phyloP scores from a whole-genome alignment of 768 basidiomycete species.

The Paxillus rubicundulus region DNA sequence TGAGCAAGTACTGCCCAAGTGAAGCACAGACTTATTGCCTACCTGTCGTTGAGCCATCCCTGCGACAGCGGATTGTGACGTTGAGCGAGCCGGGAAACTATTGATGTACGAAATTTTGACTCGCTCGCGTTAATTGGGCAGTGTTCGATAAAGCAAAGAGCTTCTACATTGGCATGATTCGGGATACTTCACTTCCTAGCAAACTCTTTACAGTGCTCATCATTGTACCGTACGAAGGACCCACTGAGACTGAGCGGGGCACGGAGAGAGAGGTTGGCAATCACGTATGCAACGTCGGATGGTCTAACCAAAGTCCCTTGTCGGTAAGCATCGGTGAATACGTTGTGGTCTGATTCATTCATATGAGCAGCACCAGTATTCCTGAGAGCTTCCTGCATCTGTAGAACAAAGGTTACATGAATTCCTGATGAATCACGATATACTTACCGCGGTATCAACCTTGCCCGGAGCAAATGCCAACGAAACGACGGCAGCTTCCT shows the following conservation, averaged over 20 bases:
- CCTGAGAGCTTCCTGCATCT: constrained; percentile 74
- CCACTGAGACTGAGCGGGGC: constrained; percentile 68
- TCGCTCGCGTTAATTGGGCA: constrained; percentile 5
- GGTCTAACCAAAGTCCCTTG: constrained; percentile 75
- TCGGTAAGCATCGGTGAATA: constrained; percentile 55
- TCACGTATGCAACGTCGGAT: constrained; percentile 71
- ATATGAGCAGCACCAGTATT: constrained; percentile 51
- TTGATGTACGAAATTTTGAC: not conserved
- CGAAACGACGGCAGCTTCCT: constrained; percentile 73
- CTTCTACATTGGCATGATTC: not conserved
- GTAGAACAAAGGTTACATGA: constrained; percentile 3
- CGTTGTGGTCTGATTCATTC: constrained; percentile 50
- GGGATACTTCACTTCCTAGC: constrained; percentile 29
- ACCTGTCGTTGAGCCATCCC: constrained; percentile 15
- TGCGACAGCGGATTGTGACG: not conserved
- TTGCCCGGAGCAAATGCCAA: constrained; percentile 85
- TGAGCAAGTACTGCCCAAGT: not conserved
- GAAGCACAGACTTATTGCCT: not conserved
- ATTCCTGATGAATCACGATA: not conserved
- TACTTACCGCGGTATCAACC: constrained; percentile 75
- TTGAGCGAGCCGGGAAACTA: not conserved
- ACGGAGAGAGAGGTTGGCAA: constrained; percentile 69
- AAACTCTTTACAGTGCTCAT: constrained; percentile 62
- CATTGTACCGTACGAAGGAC: constrained; percentile 79
- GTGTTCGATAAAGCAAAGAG: not conserved